A percentile compares a stretch with the other conserved stretches of the same genome.
Conservation (phyloP, 108 stramenopile species). For the Pseudonitzschia pungens region DNA sequence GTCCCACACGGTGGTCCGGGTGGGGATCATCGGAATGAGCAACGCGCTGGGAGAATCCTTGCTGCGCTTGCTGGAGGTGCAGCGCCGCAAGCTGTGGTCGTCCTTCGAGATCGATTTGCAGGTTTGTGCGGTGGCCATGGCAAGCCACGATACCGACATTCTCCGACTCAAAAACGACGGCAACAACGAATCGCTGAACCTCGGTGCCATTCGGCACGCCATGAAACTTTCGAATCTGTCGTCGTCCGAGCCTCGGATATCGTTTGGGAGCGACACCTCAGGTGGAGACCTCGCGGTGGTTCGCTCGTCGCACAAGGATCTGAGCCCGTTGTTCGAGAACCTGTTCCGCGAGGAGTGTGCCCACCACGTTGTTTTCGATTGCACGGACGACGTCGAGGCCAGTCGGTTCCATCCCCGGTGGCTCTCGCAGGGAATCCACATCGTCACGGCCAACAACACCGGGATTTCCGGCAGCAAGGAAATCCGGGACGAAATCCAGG, state of each 20-base stretch:
- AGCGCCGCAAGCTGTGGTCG: constrained; percentile 45
- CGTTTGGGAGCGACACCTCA: constrained; percentile 13
- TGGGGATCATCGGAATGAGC: constrained; percentile 69
- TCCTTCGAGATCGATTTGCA: constrained; percentile 75
- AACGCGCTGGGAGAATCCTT: constrained; percentile 60
- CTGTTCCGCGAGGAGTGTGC: constrained; percentile 53
- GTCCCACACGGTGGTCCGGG: constrained; percentile 65
- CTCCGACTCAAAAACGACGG: constrained; percentile 39
- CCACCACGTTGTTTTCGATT: constrained; percentile 68
- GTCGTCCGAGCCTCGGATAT: constrained; percentile 8
- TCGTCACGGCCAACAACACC: constrained; percentile 80
- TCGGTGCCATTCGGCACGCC: constrained; percentile 21
- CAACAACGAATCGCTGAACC: constrained; percentile 51
- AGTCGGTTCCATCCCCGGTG: constrained; percentile 60
- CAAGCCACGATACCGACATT: constrained; percentile 34
- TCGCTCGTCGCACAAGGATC: constrained; percentile 26
- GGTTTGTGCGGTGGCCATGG: constrained; percentile 49
- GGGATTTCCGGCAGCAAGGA: constrained; percentile 64
- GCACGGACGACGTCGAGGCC: constrained; percentile 58
- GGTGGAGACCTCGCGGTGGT: constrained; percentile 5
- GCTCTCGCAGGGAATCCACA: constrained; percentile 60
- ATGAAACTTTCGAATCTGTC: constrained; percentile 6
- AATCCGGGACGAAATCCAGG: constrained; percentile 62
- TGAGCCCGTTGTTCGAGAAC: constrained; percentile 21
- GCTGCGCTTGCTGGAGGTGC: constrained; percentile 57